These are phyloP conservation scores for Dictyophora rubrovolvata DNA, from an alignment of 768 basidiomycete genomes.

Conservation along the genomic window DNA sequence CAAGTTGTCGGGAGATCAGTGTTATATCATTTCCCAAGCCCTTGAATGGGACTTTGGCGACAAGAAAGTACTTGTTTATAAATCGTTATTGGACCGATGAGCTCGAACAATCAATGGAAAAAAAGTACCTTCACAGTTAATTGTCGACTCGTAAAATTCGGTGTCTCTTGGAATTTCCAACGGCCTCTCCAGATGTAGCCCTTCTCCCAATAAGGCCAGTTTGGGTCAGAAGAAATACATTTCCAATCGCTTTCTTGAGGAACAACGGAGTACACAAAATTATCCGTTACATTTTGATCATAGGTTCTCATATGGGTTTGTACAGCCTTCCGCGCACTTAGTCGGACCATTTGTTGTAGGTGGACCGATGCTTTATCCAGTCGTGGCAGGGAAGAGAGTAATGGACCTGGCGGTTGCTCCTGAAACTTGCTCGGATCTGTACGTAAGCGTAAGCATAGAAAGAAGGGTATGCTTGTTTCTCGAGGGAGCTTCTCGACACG, in stretches of 20 bases:
- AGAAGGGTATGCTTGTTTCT: slow-evolving; percentile 1
- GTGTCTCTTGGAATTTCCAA: slow-evolving; percentile 2
- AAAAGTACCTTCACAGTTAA: neutral
- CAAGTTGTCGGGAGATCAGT: neutral
- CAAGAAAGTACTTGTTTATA: neutral
- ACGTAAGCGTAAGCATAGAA: neutral
- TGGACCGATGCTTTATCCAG: slow-evolving; percentile 1
- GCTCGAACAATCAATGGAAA: neutral
- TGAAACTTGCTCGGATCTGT: neutral
- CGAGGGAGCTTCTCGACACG: neutral
- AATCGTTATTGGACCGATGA: neutral
- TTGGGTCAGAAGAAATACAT: neutral
- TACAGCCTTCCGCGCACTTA: neutral
- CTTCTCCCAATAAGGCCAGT: neutral
- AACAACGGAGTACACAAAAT: neutral
- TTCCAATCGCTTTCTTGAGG: neutral
- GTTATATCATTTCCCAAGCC: slow-evolving; percentile 4
- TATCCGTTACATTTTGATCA: neutral
- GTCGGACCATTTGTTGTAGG: neutral
- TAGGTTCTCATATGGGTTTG: neutral
- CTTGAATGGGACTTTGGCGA: slow-evolving; percentile 1
- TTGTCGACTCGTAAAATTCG: slow-evolving; percentile 1
- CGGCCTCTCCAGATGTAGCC: neutral
- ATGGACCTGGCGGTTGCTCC: neutral
- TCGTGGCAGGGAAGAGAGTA: neutral